Evolutionary conservation across 768 basidiomycete genomes (phyloP).

Genomic region (Lanmaoa rubissima): DNA sequence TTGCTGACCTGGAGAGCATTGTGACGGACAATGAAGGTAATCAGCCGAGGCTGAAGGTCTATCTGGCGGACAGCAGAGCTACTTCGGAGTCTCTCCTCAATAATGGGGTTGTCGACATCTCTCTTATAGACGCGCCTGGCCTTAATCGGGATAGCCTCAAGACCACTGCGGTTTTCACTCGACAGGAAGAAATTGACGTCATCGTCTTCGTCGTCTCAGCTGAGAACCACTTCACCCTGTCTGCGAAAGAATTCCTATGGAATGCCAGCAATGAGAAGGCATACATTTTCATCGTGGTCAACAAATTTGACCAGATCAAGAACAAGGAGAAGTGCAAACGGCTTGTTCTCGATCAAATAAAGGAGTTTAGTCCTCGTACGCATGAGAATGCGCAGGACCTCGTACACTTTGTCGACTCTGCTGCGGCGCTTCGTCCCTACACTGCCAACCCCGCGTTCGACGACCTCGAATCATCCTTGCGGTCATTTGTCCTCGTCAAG

Average conservation of each 20-base stretch:
- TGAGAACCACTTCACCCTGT: slow-evolving; percentile 97
- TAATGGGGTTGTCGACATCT: slow-evolving; percentile 96
- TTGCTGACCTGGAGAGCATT: slow-evolving; percentile 75
- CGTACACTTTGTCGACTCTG: slow-evolving; percentile 98
- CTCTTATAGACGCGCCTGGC: slow-evolving; percentile 97
- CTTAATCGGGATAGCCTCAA: slow-evolving; percentile 93
- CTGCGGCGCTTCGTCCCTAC: slow-evolving; percentile 64
- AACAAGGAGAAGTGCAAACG: slow-evolving; percentile 93
- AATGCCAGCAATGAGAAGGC: slow-evolving; percentile 97
- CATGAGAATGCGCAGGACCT: slow-evolving; percentile 89
- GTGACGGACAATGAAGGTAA: slow-evolving; percentile 60
- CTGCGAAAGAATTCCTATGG: slow-evolving; percentile 90
- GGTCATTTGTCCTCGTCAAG: slow-evolving; percentile 95
- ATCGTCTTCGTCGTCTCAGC: slow-evolving; percentile 97
- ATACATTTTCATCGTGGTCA: slow-evolving; percentile 97
- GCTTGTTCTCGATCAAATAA: slow-evolving; percentile 90
- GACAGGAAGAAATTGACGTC: slow-evolving; percentile 98
- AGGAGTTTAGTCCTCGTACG: slow-evolving; percentile 86
- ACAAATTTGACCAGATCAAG: slow-evolving; percentile 94
- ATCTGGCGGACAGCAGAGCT: slow-evolving; percentile 77
- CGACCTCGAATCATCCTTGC: slow-evolving; percentile 83
- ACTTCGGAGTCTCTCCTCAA: slow-evolving; percentile 83
- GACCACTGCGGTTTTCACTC: slow-evolving; percentile 92
- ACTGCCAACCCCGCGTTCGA: slow-evolving; percentile 72
- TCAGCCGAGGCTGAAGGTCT: slow-evolving; percentile 76